Evolutionary conservation across 1,284 basidiomycete genomes (phyloP).

Genomic region (Baeospora myosura): DNA sequence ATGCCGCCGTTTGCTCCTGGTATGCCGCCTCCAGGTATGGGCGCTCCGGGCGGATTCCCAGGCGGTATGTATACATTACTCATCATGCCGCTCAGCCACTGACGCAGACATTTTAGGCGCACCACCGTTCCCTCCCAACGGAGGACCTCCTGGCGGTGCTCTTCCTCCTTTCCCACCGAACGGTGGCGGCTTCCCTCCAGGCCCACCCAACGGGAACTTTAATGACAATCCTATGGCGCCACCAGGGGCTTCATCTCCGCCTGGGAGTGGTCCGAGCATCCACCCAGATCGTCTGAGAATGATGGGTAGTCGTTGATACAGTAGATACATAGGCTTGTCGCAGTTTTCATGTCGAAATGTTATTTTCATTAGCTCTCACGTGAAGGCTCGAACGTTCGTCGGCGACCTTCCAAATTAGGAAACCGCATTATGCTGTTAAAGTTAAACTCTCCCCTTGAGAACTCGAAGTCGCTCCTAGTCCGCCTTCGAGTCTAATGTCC

Average conservation of each 20-base stretch:
- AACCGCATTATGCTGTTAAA: no score
- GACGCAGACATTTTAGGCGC: slow-evolving; percentile 7
- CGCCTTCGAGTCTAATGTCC: slow-evolving; percentile 58
- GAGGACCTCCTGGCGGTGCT: slow-evolving; percentile 40
- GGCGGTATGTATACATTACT: slow-evolving; percentile 4
- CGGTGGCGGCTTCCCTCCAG: slow-evolving; percentile 31
- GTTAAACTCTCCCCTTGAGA: no score
- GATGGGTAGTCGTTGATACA: slow-evolving; percentile 65
- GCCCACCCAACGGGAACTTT: slow-evolving; percentile 61
- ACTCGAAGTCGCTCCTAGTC: neutral
- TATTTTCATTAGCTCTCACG: neutral
- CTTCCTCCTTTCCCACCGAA: slow-evolving; percentile 59
- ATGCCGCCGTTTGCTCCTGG: slow-evolving; percentile 11
- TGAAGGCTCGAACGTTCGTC: slow-evolving; percentile 12
- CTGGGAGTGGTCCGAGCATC: slow-evolving; percentile 44
- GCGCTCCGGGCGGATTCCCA: slow-evolving; percentile 8
- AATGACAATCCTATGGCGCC: no score
- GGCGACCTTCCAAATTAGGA: slow-evolving; percentile 4
- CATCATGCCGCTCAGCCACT: neutral
- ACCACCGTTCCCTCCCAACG: slow-evolving; percentile 35
- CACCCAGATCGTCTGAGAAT: slow-evolving; percentile 85
- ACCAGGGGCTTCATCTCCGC: slow-evolving; percentile 26
- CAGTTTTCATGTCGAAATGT: no score
- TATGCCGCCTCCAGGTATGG: slow-evolving; percentile 12
- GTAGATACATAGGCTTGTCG: no score